These are phyloP conservation scores for Trichosanthes truncata DNA, from an alignment of 306 rosid species.

Conservation along the genomic window DNA sequence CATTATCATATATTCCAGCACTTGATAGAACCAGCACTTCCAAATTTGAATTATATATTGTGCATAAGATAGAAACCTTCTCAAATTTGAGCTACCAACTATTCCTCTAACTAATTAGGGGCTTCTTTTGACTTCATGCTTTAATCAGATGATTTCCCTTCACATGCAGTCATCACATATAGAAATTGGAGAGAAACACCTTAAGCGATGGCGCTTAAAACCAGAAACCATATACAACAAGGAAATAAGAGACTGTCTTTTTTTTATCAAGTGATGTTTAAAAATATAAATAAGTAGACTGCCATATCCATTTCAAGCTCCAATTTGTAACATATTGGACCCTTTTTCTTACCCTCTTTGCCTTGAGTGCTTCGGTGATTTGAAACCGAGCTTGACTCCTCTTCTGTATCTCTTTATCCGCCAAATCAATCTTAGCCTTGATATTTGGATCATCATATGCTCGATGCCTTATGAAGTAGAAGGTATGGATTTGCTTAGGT, in stretches of 20 bases:
- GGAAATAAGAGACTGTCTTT: not conserved
- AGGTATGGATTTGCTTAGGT: slow-evolving; percentile 66
- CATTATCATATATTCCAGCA: not conserved
- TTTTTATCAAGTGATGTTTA: not conserved
- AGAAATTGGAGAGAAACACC: not conserved
- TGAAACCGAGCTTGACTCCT: slow-evolving; percentile 61
- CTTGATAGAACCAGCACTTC: not conserved
- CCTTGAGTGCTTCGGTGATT: slow-evolving; percentile 64
- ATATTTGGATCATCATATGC: slow-evolving; percentile 67
- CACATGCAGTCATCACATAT: not conserved
- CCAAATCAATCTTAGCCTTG: slow-evolving; percentile 54
- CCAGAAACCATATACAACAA: not conserved
- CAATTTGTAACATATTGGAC: not conserved
- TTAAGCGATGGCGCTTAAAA: not conserved
- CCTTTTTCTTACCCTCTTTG: slow-evolving; percentile 68
- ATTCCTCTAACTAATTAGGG: not conserved
- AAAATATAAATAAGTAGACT: not conserved
- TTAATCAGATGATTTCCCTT: not conserved
- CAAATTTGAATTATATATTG: not conserved
- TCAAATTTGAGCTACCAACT: not conserved
- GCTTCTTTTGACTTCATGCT: not conserved
- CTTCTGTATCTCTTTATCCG: slow-evolving; percentile 53
- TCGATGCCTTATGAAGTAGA: slow-evolving; percentile 57
- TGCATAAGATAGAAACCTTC: not conserved
- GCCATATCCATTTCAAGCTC: not conserved